These are phyloP conservation scores for Platanthera zijinensis DNA, from an alignment of 106 monocot species.

Conservation along the genomic window DNA sequence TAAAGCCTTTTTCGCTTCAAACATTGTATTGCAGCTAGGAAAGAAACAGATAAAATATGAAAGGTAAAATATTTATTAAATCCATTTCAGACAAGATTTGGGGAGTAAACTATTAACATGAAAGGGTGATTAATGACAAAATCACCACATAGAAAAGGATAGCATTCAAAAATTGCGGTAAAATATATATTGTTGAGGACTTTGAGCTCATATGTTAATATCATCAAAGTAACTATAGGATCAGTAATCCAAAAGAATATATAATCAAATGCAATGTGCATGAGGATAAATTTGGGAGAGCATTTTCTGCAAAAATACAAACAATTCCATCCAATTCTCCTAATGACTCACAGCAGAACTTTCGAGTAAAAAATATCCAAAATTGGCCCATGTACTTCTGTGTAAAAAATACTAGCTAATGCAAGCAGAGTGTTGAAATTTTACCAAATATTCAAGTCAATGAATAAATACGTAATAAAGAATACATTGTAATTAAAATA, in stretches of 20 bases:
- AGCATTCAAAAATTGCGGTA: not conserved
- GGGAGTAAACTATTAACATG: not conserved
- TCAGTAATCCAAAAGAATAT: no score
- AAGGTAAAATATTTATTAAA: not conserved
- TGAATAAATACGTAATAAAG: not conserved
- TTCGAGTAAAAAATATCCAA: not conserved
- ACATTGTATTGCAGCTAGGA: slow-evolving; percentile 94
- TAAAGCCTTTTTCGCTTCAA: slow-evolving; percentile 91
- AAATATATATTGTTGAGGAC: no score
- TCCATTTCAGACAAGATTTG: not conserved
- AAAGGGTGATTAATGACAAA: not conserved
- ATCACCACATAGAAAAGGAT: not conserved
- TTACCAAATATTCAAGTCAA: not conserved
- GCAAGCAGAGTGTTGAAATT: not conserved
- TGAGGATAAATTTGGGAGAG: not conserved
- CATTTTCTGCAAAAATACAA: not conserved
- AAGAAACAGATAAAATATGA: not conserved
- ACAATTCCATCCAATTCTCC: not conserved
- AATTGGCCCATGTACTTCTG: not conserved
- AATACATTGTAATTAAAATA: not conserved
- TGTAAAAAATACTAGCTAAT: not conserved
- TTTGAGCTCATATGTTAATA: no score
- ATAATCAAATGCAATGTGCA: no score
- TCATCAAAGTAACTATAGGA: no score
- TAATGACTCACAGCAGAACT: not conserved